Evolutionary conservation across 228 moss, liverwort and hornwort genomes (phyloP).

Genomic region (Sphagnum fallax): DNA sequence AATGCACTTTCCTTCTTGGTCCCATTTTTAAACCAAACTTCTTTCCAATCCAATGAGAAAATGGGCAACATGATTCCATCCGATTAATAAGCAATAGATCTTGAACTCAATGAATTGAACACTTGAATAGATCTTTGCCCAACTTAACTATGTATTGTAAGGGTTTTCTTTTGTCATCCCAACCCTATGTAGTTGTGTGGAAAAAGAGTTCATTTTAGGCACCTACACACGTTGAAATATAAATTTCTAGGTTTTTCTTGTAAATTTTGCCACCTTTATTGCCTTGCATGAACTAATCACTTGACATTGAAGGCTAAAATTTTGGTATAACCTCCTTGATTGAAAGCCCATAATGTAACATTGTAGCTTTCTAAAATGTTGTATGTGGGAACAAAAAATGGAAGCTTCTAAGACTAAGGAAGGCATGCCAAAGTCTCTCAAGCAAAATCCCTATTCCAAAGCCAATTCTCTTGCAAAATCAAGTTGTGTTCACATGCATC

Average conservation of each 20-base stretch:
- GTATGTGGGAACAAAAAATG: too few species aligned
- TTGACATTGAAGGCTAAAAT: neutral
- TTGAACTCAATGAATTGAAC: neutral
- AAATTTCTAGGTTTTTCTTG: neutral
- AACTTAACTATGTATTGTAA: neutral
- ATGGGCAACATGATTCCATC: neutral
- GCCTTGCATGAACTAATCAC: neutral
- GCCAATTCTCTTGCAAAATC: too few species aligned
- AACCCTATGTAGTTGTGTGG: neutral
- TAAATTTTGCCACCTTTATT: neutral
- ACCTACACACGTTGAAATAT: neutral
- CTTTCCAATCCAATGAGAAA: neutral
- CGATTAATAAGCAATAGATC: neutral
- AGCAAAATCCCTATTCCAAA: too few species aligned
- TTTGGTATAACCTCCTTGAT: neutral
- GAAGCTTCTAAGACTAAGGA: too few species aligned
- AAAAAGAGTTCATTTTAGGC: neutral
- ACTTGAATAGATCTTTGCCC: neutral
- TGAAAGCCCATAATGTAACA: neutral
- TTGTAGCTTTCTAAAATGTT: too few species aligned
- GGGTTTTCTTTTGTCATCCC: neutral
- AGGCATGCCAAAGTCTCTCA: too few species aligned
- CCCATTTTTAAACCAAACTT: conserved; percentile 1
- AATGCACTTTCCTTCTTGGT: neutral
- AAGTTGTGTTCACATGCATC: too few species aligned